These are phyloP conservation scores for Botrytis byssoidea DNA, from an alignment of 2,329 filamentous ascomycete species.

Conservation along the genomic window DNA sequence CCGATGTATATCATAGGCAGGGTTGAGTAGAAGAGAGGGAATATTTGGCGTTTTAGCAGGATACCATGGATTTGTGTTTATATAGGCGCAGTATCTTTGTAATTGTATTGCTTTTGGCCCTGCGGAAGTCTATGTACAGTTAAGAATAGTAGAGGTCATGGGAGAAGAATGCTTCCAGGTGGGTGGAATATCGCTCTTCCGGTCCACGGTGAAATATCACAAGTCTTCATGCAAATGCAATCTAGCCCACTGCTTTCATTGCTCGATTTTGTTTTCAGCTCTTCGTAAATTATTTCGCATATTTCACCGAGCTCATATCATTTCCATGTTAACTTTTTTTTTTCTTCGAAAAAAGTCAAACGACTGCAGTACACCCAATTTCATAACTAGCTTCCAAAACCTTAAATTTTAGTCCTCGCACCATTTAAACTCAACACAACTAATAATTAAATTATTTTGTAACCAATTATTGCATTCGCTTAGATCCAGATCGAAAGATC, in stretches of 20 bases:
- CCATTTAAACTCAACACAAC: no score
- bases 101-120: not conserved
- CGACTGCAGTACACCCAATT: no score
- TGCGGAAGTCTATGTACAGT: not conserved
- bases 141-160: not conserved
- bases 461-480: not conserved
- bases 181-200: not conserved
- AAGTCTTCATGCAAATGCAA: not conserved
- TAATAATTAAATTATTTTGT: no score
- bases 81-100: not conserved
- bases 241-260: not conserved
- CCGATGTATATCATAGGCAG: not conserved
- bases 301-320: not conserved
- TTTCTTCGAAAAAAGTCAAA: not conserved
- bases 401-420: no score
- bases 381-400: no score
- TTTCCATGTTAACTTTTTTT: not conserved
- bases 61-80: not conserved
- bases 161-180: not conserved
- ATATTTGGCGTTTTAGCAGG: not conserved
- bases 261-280: not conserved
- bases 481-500: not conserved
- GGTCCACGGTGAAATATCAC: accelerated
- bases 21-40: not conserved
- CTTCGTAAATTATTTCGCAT: not conserved